phyloP scores from a whole-genome alignment of 331 rosid genomes.

The Malus hybrid region DNA sequence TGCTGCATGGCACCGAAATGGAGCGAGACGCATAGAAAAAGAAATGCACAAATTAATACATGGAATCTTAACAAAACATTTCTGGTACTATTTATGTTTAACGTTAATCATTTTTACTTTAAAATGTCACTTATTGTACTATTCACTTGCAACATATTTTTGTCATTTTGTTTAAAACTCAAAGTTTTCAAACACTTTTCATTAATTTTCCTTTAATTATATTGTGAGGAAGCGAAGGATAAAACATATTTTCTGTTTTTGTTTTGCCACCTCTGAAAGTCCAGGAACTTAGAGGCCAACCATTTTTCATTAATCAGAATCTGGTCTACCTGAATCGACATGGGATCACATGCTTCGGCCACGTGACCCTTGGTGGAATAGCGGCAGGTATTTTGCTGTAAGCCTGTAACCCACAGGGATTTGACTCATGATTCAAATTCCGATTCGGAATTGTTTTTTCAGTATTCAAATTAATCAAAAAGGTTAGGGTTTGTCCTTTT shows the following conservation, averaged over 20 bases:
- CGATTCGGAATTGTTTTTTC: neutral
- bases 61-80: accelerated
- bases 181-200: accelerated
- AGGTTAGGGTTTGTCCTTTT: neutral
- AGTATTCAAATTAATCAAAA: neutral
- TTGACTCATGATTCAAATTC: constrained; percentile 7
- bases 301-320: neutral
- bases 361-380: neutral
- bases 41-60: neutral
- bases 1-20: neutral
- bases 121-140: accelerated
- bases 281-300: neutral
- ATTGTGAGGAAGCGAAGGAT: neutral
- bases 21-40: neutral
- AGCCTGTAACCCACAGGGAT: neutral
- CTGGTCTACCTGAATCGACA: neutral
- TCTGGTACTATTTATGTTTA: accelerated
- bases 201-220: too few relatives aligned
- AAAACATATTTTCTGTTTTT: neutral
- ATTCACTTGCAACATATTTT: too few relatives aligned
- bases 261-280: neutral
- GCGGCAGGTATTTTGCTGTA: neutral
- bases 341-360: constrained; percentile 9
- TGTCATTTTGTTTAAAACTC: accelerated
- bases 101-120: too few relatives aligned